Percentiles rank a stretch among this genome's conserved stretches.
Evolutionary conservation across 768 basidiomycete genomes (phyloP).

Genomic region (Tylopilus sp.): DNA sequence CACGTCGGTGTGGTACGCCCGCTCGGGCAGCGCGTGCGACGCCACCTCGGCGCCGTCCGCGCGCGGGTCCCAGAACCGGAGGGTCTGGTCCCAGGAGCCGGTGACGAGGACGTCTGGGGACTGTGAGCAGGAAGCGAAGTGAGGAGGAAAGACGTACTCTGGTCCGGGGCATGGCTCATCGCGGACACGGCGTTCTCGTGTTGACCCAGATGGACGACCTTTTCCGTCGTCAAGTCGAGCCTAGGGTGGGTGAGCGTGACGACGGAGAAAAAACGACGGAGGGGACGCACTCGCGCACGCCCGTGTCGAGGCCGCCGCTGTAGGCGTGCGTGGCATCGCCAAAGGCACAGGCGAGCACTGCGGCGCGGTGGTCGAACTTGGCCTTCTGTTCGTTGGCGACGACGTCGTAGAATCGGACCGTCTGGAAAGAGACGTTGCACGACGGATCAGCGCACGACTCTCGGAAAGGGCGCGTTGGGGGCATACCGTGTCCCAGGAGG

Average conservation of each 20-base stretch:
- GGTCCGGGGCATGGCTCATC: constrained; percentile 64
- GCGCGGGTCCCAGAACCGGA: constrained; percentile 86
- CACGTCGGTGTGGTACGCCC: constrained; percentile 81
- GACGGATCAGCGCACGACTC: constrained; percentile 21
- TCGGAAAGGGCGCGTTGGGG: constrained; percentile 1
- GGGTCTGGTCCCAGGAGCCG: constrained; percentile 88
- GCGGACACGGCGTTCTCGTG: constrained; percentile 79
- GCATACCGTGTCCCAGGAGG: constrained; percentile 84
- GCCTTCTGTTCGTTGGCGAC: constrained; percentile 59
- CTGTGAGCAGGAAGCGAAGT: not conserved
- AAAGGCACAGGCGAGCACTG: constrained; percentile 83
- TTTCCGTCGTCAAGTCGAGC: constrained; percentile 73
- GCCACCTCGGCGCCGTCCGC: constrained; percentile 53
- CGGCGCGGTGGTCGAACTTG: constrained; percentile 88
- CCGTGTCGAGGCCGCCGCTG: constrained; percentile 85
- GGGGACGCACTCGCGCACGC: constrained; percentile 63
- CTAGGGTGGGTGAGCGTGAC: constrained; percentile 25
- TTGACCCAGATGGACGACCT: constrained; percentile 69
- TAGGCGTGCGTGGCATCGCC: constrained; percentile 63
- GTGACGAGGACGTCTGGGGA: constrained; percentile 70
- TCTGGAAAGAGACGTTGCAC: constrained; percentile 47
- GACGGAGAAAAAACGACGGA: not conserved
- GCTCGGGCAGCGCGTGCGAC: constrained; percentile 68
- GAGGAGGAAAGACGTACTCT: constrained; percentile 35
- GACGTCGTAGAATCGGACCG: constrained; percentile 56